Evolutionary conservation across 495 filamentous ascomycete species (phyloP), one percentile per base, ranked within the genome.

Genomic region (Amniculicola lignicola): DNA sequence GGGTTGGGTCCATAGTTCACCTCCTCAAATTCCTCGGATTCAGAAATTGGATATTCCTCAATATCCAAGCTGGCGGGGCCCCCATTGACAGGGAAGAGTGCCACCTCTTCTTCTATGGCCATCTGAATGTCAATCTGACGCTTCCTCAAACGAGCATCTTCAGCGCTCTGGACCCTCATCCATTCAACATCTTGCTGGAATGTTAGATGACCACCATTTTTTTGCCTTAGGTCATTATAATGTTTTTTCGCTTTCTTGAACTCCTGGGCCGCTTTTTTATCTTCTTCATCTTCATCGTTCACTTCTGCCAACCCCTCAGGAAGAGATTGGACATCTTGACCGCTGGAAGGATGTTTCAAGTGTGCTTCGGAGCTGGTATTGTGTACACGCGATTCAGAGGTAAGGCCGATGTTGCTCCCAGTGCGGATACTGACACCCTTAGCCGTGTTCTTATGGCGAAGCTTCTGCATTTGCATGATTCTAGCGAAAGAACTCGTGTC

Each of bases 101-200:
- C 58, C 1, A 50, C 36, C 11, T 51, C 42, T 27, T 45, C 25
- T 18, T 40, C 31, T 11, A 28, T 19, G 16, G 4, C 16, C 2
- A 6, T 3, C 39, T 4, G 18, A 15, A 18, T 24, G 28, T 61
- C 61, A 0, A 37, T 43, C 23, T 65, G 43, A 2, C 53, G 25
- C 38, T 65, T 65, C 39, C 51, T 51, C 35, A 38, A 10, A 5
- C 59, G 58, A 14, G 42, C 47, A 15, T 53, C 39, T 21, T 64
- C 57, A 10, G 38, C 52, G 5, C 14, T 23, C 31, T 57, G 29
- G 22, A 57, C 39, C 25, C 39, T 56, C 51, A 60, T 53, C 51
- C 51, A 64, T 19, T 59, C 61, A 36, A 64, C 42, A 4, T 60
- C 56, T 35, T 60, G 31, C 10, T 21, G n/a, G 29, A 61, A 51